Percentiles rank a stretch among this genome's conserved stretches.
Conservation (phyloP, 495 filamentous ascomycete species). For the Xylaria telfairii region DNA sequence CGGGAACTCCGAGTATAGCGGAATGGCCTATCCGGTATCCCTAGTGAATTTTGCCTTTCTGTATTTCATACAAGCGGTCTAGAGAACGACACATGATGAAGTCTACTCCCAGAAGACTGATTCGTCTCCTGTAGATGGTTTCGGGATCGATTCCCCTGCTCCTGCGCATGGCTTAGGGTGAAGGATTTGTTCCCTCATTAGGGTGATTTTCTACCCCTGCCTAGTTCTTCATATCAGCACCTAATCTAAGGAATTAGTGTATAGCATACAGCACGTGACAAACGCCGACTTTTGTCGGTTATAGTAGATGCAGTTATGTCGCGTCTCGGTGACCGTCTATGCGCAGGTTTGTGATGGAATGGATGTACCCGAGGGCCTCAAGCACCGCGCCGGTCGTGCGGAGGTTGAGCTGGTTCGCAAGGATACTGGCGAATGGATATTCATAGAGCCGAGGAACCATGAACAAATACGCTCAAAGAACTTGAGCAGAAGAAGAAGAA, state of each 20-base stretch:
- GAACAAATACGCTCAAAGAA: neutral
- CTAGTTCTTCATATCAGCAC: neutral
- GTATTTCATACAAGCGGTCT: slow-evolving; percentile 44
- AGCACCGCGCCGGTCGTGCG: slow-evolving; percentile 36
- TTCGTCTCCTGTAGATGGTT: slow-evolving; percentile 35
- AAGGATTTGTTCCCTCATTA: neutral
- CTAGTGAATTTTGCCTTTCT: slow-evolving; percentile 43
- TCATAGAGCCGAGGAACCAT: slow-evolving; percentile 32
- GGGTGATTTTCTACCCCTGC: neutral
- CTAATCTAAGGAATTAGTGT: neutral
- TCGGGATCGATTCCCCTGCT: neutral
- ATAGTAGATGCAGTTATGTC: slow-evolving; percentile 42
- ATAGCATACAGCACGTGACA: neutral
- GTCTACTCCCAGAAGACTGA: slow-evolving; percentile 48
- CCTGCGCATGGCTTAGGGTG: neutral
- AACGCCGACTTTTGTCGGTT: slow-evolving; percentile 3
- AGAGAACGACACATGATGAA: slow-evolving; percentile 38
- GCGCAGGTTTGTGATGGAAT: slow-evolving; percentile 41
- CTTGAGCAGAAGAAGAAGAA: neutral
- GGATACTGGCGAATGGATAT: slow-evolving; percentile 44
- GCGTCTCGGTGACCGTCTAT: slow-evolving; percentile 42
- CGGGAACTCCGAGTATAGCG: slow-evolving; percentile 31
- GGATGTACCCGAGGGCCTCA: slow-evolving; percentile 45
- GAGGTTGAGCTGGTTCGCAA: slow-evolving; percentile 41
- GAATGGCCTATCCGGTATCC: slow-evolving; percentile 43